Evolutionary conservation across 2,329 filamentous ascomycete genomes (phyloP).

Genomic region (Aspergillus uvarum): DNA sequence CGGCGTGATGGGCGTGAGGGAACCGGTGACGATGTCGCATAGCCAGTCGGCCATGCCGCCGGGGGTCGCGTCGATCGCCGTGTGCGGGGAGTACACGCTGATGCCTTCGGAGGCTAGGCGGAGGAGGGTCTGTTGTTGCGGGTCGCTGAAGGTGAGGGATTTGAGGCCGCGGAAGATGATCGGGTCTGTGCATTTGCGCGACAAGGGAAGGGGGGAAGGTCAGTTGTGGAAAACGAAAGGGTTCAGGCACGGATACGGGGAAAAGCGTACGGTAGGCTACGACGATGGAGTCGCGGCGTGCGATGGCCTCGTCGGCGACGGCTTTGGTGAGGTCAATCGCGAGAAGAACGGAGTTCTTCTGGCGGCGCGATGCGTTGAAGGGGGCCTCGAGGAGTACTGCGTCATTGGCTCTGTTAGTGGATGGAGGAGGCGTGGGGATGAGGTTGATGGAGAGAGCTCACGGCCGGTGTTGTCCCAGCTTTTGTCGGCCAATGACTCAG

Average conservation of each 20-base stretch:
- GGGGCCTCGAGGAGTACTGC: constrained; percentile 69
- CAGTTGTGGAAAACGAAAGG: not conserved
- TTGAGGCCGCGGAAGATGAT: constrained; percentile 96
- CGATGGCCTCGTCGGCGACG: constrained; percentile 87
- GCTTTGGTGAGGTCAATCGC: constrained; percentile 88
- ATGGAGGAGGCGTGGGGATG: not conserved
- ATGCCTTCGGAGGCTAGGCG: constrained; percentile 81
- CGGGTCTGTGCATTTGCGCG: constrained; percentile 61
- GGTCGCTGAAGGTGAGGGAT: constrained; percentile 76
- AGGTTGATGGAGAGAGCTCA: constrained; percentile 34
- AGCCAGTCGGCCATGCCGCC: constrained; percentile 93
- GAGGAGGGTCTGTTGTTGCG: constrained; percentile 83
- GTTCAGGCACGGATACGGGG: not conserved
- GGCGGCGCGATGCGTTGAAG: constrained; percentile 55
- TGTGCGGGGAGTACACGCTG: constrained; percentile 94
- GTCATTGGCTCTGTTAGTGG: not conserved
- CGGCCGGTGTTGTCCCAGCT: constrained; percentile 95
- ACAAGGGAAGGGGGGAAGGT: not conserved
- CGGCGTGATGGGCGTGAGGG: constrained; percentile 19
- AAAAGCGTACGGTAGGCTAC: constrained; percentile 75
- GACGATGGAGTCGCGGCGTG: constrained; percentile 71
- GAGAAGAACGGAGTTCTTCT: constrained; percentile 69
- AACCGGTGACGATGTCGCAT: constrained; percentile 73
- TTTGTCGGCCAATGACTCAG: constrained; percentile 81
- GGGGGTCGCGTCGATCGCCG: constrained; percentile 82